These are phyloP conservation scores for Plasmodium chabaudi DNA, from an alignment of 169 alveolate genomes.

Conservation along the genomic window DNA sequence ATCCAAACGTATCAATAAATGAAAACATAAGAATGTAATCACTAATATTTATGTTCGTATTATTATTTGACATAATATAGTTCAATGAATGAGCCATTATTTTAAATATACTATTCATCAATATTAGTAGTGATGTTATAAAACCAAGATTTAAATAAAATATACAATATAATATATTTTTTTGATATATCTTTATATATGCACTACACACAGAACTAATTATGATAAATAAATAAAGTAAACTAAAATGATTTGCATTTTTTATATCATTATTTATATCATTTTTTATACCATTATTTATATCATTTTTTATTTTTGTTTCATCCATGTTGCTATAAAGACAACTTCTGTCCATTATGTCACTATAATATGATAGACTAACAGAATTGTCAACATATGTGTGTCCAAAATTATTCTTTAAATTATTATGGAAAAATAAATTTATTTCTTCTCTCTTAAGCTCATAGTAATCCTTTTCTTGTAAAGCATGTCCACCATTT, in stretches of 20 bases:
- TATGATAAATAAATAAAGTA: slow-evolving; percentile 26
- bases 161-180: slow-evolving; percentile 43
- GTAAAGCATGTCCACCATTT: background rate
- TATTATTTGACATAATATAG: slow-evolving; percentile 27
- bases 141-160: slow-evolving; percentile 59
- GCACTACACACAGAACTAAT: slow-evolving; percentile 67
- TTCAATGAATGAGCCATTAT: slow-evolving; percentile 59
- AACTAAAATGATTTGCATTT: background rate
- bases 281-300: too few relatives aligned
- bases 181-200: slow-evolving; percentile 61
- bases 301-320: background rate
- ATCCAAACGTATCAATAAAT: slow-evolving; percentile 50
- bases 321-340: background rate
- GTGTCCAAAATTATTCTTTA: background rate
- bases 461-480: background rate
- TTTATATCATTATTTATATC: slow-evolving; percentile 7
- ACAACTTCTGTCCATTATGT: background rate
- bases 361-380: background rate
- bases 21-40: slow-evolving; percentile 46
- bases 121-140: slow-evolving; percentile 46
- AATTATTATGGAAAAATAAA: slow-evolving; percentile 6
- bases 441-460: slow-evolving; percentile 3
- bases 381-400: background rate
- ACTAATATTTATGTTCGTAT: slow-evolving; percentile 11
- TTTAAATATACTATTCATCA: slow-evolving; percentile 60